These are phyloP conservation scores for Yamagishiella unicocca DNA, from an alignment of 139 green algal species.

Conservation along the genomic window DNA sequence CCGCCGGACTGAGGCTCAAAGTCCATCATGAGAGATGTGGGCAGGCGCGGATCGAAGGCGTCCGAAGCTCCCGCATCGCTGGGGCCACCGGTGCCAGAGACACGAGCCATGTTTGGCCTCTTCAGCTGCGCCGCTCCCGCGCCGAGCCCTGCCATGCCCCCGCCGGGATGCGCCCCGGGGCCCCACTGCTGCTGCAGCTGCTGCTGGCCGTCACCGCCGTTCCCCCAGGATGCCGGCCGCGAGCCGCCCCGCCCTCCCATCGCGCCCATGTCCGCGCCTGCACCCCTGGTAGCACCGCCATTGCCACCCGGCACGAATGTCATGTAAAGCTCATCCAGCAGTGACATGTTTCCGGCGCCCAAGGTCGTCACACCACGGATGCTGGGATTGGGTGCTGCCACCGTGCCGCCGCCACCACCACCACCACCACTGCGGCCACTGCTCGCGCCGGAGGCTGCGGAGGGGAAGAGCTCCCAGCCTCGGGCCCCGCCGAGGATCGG, in stretches of 20 bases:
- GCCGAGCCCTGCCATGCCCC: too few relatives aligned
- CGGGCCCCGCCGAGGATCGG: too few relatives aligned
- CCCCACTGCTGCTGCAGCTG: too few relatives aligned
- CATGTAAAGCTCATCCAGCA: constrained; percentile 43
- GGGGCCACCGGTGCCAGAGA: not conserved
- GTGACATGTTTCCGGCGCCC: constrained; percentile 32
- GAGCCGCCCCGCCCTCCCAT: too few relatives aligned
- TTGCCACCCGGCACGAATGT: not conserved
- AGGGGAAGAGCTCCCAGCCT: constrained; percentile 42
- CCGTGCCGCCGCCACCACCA: not conserved
- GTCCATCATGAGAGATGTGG: not conserved
- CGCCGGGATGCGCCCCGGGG: too few relatives aligned
- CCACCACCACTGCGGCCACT: not conserved
- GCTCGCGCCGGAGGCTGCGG: not conserved
- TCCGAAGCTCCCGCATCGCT: not conserved
- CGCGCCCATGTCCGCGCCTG: too few relatives aligned
- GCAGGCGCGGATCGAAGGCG: not conserved
- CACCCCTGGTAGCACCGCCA: too few relatives aligned
- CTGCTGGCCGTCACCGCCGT: too few relatives aligned
- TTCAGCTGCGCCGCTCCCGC: too few relatives aligned
- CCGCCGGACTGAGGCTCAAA: not conserved
- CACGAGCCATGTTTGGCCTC: too few relatives aligned
- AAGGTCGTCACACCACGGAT: too few relatives aligned
- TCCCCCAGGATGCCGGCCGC: not conserved
- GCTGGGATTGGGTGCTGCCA: too few relatives aligned